Percentiles rank a stretch among this genome's conserved stretches.
phyloP scores from a whole-genome alignment of 2,329 filamentous ascomycete species.

The Cladosporium sp. region DNA sequence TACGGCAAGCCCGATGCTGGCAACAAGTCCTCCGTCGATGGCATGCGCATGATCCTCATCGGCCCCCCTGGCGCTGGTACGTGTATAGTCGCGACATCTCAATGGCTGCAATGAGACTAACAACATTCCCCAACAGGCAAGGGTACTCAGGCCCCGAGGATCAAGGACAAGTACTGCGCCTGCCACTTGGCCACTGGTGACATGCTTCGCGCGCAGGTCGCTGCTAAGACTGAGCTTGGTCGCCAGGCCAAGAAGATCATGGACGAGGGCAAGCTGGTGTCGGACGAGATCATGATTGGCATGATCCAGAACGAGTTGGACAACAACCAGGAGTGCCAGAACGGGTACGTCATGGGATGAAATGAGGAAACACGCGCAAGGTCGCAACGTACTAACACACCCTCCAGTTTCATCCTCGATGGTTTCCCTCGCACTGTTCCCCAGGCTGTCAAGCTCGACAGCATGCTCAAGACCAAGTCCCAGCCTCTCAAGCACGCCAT shows the following conservation, averaged over 20 bases:
- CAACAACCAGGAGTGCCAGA: constrained; percentile 91
- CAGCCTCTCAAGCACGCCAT: constrained; percentile 92
- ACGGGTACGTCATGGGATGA: constrained; percentile 67
- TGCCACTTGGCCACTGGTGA: constrained; percentile 98
- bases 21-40: constrained; percentile 39
- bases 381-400: not conserved
- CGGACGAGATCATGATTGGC: constrained; percentile 98
- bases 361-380: not conserved
- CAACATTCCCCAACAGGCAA: constrained; percentile 67
- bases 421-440: constrained; percentile 96
- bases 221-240: constrained; percentile 93
- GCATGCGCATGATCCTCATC: constrained; percentile 96
- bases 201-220: constrained; percentile 97
- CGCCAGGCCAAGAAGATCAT: constrained; percentile 99
- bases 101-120: constrained; percentile 10
- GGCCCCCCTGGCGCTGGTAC: constrained; percentile 95
- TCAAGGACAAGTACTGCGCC: constrained; percentile 97
- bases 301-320: constrained; percentile 99
- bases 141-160: constrained; percentile 95
- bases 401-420: constrained; percentile 88
- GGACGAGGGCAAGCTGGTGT: constrained; percentile 96
- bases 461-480: constrained; percentile 77
- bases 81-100: constrained; percentile 41
- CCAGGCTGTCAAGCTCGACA: constrained; percentile 91
- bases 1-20: constrained; percentile 17